Conservation (phyloP, 441 rosid species). For the Eruca vesicaria region DNA sequence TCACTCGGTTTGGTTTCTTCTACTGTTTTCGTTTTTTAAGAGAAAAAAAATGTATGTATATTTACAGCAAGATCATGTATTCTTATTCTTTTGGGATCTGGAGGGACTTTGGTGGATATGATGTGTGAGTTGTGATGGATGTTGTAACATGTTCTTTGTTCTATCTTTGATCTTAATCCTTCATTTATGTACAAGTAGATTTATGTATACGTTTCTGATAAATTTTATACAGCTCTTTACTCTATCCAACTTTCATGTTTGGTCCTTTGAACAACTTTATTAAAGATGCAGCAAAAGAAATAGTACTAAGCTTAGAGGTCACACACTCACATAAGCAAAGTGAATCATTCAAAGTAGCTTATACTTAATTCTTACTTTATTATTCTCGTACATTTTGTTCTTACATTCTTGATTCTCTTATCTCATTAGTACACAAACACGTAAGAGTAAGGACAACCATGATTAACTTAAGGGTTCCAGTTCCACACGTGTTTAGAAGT, state of each 20-base stretch:
- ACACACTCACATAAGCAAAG: not conserved
- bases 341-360: not conserved
- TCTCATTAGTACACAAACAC: not conserved
- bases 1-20: not conserved
- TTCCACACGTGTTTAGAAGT: constrained; percentile 19
- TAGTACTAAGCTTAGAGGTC: too few relatives aligned
- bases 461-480: not conserved
- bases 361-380: not conserved
- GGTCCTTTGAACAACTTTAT: too few relatives aligned
- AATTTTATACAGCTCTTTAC: not conserved
- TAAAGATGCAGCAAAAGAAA: too few relatives aligned
- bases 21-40: not conserved
- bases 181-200: not conserved
- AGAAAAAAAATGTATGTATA: constrained; percentile 30
- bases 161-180: not conserved
- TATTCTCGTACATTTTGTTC: not conserved
- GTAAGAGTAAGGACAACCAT: not conserved
- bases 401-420: not conserved
- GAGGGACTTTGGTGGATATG: constrained; percentile 27
- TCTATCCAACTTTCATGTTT: not conserved
- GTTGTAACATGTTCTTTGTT: constrained; percentile 40
- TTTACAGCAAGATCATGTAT: constrained; percentile 49
- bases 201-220: not conserved
- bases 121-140: constrained; percentile 32
- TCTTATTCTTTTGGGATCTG: constrained; percentile 52